A percentile compares a stretch with the other conserved stretches of the same genome.
Conservation (phyloP, 345 rosid species). For the Iberis pinnata region DNA sequence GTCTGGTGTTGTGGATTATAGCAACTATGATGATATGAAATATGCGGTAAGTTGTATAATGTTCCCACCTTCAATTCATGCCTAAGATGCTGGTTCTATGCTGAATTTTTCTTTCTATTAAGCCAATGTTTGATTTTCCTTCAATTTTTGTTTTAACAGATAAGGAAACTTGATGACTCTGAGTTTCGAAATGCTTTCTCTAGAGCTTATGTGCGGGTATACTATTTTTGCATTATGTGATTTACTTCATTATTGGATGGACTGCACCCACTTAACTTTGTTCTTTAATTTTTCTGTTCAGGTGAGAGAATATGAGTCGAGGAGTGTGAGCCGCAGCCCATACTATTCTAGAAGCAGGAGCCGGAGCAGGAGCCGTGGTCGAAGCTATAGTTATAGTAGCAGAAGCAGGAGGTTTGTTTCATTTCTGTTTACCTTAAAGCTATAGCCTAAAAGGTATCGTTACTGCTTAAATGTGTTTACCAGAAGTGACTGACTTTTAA, state of each 20-base stretch:
- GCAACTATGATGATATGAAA: slow-evolving; percentile 85
- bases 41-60: slow-evolving; percentile 63
- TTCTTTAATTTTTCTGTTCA: slow-evolving; percentile 14
- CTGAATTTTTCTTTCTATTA: background rate
- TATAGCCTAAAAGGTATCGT: background rate
- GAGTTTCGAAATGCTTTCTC: slow-evolving; percentile 86
- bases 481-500: background rate
- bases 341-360: slow-evolving; percentile 38
- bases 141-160: slow-evolving; percentile 34
- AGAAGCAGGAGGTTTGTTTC: slow-evolving; percentile 54
- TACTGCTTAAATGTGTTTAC: background rate
- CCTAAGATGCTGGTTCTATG: background rate
- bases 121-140: slow-evolving; percentile 4
- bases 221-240: background rate
- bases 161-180: slow-evolving; percentile 80
- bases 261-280: background rate
- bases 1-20: slow-evolving; percentile 86
- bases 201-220: slow-evolving; percentile 75
- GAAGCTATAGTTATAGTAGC: slow-evolving; percentile 44
- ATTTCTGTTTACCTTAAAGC: background rate
- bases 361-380: slow-evolving; percentile 33
- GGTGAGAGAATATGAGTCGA: slow-evolving; percentile 79
- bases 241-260: background rate
- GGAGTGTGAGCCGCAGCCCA: slow-evolving; percentile 62
- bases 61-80: background rate